These are phyloP conservation scores for Teunomyces stri DNA, from an alignment of 805 yeast genomes.

Conservation along the genomic window DNA sequence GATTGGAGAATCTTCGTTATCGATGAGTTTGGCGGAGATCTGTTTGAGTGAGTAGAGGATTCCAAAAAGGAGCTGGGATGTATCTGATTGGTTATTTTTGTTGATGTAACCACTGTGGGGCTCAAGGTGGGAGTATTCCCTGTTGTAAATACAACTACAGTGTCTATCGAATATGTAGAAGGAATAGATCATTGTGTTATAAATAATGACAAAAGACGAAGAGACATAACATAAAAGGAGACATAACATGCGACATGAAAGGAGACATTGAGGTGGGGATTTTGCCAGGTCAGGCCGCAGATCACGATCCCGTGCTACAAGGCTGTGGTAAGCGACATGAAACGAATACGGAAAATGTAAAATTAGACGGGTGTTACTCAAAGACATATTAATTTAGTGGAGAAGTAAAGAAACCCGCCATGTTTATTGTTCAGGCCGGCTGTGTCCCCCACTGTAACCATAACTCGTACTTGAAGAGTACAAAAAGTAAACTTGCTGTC, in stretches of 20 bases:
- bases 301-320: no score
- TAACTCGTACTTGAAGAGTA: no score
- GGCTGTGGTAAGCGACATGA: no score
- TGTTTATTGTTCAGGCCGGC: no score
- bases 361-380: no score
- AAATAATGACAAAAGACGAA: not conserved
- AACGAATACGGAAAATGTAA: no score
- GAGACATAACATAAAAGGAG: not conserved
- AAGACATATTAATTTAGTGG: no score
- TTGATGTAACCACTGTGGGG: slow-evolving; percentile 32
- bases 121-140: slow-evolving; percentile 49
- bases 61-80: slow-evolving; percentile 83
- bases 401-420: no score
- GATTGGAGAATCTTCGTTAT: slow-evolving; percentile 17
- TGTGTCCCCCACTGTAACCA: no score
- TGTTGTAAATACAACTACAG: slow-evolving; percentile 78
- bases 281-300: no score
- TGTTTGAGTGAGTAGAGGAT: slow-evolving; percentile 75
- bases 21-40: slow-evolving; percentile 56
- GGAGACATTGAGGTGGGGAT: not conserved
- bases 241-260: not conserved
- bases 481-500: no score
- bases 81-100: slow-evolving; percentile 60
- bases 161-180: slow-evolving; percentile 92
- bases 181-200: slow-evolving; percentile 57